Evolutionary conservation across 1,139 yeast species (phyloP), one percentile per base, ranked within the genome.

Genomic region (Sugiyamaella japonica): DNA sequence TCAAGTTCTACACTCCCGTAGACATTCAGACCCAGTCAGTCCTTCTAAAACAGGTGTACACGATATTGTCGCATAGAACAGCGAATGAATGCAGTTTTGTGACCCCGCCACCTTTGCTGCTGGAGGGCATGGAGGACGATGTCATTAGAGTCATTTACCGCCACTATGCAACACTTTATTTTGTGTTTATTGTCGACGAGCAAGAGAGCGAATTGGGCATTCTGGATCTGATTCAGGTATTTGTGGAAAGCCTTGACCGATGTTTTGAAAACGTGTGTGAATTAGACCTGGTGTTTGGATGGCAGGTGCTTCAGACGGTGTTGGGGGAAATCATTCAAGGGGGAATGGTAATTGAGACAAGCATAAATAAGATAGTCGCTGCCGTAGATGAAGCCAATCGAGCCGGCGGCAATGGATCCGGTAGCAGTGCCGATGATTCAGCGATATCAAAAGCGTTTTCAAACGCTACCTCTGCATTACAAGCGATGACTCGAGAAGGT

Each of bases 301-400:
- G 98, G 97, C 97, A 93, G 70, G 95, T 90, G 12, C 74, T 93
- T 43, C 96, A 93, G 67, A 86, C 96, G 1, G 97, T 93, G 3
- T 73, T 93, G 54, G 72, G 70, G 36, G 98, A 95, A 65, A 87
- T 93, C 41, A 86, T 93, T 1, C 99, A 93, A 68, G 99, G 98
- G 29, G 99, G 99, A 0, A 86, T 95, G 95, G 99, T 93, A n/a
- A 89, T 95, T 39, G 99, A 93, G 69, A 91, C 99, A 1, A 89
- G 86, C 64, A 89, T 90, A 28, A 70, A 75, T 40, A 81, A 88
- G 59, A 90, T 93, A 39, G 97, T 91, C n/a, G 90, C 95, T 0
- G 75, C 79, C 0, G 76, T 75, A 2, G 76, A 75, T 53, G 74
- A 73, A 41, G 74, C 74, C 25, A 73, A 73, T 54, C 61, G 63